Percentiles rank a stretch among this genome's conserved stretches.
Evolutionary conservation across 2,329 filamentous ascomycete species (phyloP).

Genomic region (Trichoderma endophyticum): DNA sequence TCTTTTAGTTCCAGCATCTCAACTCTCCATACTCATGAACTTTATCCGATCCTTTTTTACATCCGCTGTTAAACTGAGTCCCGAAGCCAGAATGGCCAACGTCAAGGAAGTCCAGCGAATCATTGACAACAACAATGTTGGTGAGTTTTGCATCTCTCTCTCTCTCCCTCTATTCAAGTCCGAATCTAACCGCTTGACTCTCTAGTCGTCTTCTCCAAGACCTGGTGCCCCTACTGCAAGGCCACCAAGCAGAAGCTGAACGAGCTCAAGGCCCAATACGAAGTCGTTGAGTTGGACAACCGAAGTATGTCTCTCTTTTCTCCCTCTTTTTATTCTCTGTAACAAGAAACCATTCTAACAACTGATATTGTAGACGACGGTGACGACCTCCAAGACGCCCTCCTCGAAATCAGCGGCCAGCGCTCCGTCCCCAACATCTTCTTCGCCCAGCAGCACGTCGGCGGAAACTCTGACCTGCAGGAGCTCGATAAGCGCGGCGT

Average conservation of each 20-base stretch:
- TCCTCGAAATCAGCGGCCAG: conserved; percentile 77
- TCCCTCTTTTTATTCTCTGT: neutral
- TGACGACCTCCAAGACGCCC: conserved; percentile 74
- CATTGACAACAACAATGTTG: conserved; percentile 85
- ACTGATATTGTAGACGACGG: conserved; percentile 64
- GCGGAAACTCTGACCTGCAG: conserved; percentile 87
- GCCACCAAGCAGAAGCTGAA: conserved; percentile 73
- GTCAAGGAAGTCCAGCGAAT: conserved; percentile 79
- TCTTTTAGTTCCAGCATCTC: neutral
- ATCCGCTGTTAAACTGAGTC: conserved; percentile 47
- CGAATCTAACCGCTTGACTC: neutral
- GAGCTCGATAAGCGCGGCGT: conserved; percentile 48
- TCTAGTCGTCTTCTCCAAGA: conserved; percentile 91
- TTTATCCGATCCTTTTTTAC: conserved; percentile 71
- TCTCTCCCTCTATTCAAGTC: neutral
- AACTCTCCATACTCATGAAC: conserved; percentile 47
- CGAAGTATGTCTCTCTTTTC: conserved; percentile 57
- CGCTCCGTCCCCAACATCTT: conserved; percentile 93
- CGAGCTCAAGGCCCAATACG: conserved; percentile 68
- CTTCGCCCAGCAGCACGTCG: conserved; percentile 87
- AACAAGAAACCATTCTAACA: neutral
- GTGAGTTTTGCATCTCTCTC: conserved; percentile 45
- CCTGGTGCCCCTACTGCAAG: conserved; percentile 90
- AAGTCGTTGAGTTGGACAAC: conserved; percentile 78
- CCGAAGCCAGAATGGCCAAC: conserved; percentile 75